Conservation (phyloP, 352 stramenopile genomes). For the Pythium brassicae region DNA sequence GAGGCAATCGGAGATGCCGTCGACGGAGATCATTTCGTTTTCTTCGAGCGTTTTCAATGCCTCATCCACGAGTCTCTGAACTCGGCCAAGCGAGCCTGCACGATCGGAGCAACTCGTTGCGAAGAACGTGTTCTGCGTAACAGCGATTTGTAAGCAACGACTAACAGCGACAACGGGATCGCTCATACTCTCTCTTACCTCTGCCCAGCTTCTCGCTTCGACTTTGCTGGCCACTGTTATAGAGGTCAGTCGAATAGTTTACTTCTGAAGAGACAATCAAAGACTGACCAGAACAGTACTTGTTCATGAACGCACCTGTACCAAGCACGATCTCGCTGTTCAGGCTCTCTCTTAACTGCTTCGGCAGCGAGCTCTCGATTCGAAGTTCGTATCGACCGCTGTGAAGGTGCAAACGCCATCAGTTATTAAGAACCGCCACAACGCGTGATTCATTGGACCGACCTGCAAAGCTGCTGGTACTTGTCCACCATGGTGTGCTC, state of each 20-base stretch:
- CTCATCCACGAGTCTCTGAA: slow-evolving; percentile 15
- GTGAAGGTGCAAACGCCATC: neutral
- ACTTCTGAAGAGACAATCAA: too few relatives aligned
- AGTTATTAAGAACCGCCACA: neutral
- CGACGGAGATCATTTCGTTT: slow-evolving; percentile 19
- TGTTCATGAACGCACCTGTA: slow-evolving; percentile 7
- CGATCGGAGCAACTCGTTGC: neutral
- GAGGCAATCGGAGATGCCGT: slow-evolving; percentile 22
- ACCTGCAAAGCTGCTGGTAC: slow-evolving; percentile 25
- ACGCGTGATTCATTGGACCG: slow-evolving; percentile 4
- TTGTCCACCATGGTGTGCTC: slow-evolving; percentile 15
- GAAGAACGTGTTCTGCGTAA: slow-evolving; percentile 11
- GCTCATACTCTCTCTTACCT: slow-evolving; percentile 1
- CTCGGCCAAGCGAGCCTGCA: neutral
- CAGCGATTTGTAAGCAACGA: neutral
- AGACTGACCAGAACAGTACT: too few relatives aligned
- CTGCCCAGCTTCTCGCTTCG: slow-evolving; percentile 13
- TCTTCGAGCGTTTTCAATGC: slow-evolving; percentile 31
- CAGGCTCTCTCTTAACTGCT: slow-evolving; percentile 6
- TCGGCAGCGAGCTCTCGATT: slow-evolving; percentile 11
- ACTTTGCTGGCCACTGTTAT: slow-evolving; percentile 24
- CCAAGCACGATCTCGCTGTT: slow-evolving; percentile 16
- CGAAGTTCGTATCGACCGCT: slow-evolving; percentile 8
- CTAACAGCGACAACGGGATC: neutral
- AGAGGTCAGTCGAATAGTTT: neutral